Conservation (phyloP, 2,329 filamentous ascomycete species). For the Claviceps purpurea region DNA sequence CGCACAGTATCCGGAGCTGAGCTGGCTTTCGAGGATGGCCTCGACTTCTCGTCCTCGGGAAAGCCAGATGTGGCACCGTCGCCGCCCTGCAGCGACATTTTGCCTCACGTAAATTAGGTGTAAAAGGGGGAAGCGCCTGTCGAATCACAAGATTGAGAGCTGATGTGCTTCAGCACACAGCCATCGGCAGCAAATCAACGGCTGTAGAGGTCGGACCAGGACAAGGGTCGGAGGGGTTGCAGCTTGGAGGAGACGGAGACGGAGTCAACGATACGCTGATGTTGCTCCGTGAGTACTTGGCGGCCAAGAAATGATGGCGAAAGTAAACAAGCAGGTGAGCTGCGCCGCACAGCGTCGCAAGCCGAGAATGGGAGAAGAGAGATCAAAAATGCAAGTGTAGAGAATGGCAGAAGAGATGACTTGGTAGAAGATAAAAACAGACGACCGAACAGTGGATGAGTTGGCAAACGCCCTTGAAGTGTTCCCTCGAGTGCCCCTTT, state of each 20-base stretch:
- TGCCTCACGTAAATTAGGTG: conserved; percentile 7
- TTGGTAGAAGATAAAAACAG: background rate
- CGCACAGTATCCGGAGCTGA: conserved; percentile 17
- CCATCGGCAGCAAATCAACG: conserved; percentile 5
- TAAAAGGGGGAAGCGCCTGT: background rate
- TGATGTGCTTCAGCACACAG: conserved; percentile 5
- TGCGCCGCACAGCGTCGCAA: conserved; percentile 4
- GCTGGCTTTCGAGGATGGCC: conserved; percentile 18
- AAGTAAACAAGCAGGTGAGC: background rate
- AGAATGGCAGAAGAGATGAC: conserved; percentile 1
- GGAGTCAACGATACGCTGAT: background rate
- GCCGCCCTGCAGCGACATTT: conserved; percentile 22
- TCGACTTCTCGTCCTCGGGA: conserved; percentile 12
- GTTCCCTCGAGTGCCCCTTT: background rate
- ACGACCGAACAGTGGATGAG: background rate
- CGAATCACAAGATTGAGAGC: background rate
- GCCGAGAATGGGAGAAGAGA: background rate
- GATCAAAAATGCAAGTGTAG: conserved; percentile 1
- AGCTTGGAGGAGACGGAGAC: background rate
- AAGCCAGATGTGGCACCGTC: conserved; percentile 15
- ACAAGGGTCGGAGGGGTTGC: background rate
- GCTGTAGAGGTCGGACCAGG: background rate
- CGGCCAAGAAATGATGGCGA: background rate
- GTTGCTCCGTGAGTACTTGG: background rate
- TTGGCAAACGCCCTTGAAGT: background rate